These are phyloP conservation scores for Schwanniomyces etchellsii DNA, from an alignment of 1,139 yeast genomes.

Conservation along the genomic window DNA sequence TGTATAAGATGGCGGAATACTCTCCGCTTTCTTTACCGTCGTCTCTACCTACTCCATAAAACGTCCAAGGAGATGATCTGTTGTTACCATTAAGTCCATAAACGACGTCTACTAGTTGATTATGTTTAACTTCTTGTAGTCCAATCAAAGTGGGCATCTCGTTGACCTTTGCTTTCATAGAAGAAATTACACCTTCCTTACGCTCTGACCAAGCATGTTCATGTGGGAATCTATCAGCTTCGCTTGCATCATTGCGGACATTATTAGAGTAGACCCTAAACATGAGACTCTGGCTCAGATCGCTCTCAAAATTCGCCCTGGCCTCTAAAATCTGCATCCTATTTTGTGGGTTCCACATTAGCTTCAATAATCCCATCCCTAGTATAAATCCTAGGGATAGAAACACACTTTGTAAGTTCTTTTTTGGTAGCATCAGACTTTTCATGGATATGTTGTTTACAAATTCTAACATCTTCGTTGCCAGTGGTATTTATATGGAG, in stretches of 20 bases:
- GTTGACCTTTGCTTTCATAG: slow-evolving; percentile 10
- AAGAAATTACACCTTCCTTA: slow-evolving; percentile 18
- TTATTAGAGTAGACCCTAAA: slow-evolving; percentile 21
- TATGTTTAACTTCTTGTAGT: slow-evolving; percentile 25
- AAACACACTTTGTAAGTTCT: too few species aligned
- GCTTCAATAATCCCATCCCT: too few species aligned
- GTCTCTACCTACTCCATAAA: slow-evolving; percentile 45
- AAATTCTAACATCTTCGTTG: too few species aligned
- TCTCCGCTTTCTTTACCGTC: slow-evolving; percentile 43
- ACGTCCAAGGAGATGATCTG: slow-evolving; percentile 22
- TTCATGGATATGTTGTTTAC: too few species aligned
- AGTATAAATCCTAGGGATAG: too few species aligned
- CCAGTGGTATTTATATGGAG: too few species aligned
- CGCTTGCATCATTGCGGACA: slow-evolving; percentile 20
- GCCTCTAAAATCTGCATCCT: too few species aligned
- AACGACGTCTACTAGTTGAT: slow-evolving; percentile 23
- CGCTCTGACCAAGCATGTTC: slow-evolving; percentile 24
- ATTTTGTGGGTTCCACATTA: too few species aligned
- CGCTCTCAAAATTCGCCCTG: too few species aligned
- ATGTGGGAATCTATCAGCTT: slow-evolving; percentile 14
- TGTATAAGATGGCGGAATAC: slow-evolving; percentile 39
- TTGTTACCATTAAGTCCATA: slow-evolving; percentile 15
- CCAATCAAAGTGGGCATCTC: slow-evolving; percentile 22
- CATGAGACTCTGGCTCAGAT: slow-evolving; percentile 7
- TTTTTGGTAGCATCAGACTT: too few species aligned